A percentile compares a stretch with the other conserved stretches of the same genome.
phyloP scores from a whole-genome alignment of 805 yeast species.

The Kuraishia floccosa region DNA sequence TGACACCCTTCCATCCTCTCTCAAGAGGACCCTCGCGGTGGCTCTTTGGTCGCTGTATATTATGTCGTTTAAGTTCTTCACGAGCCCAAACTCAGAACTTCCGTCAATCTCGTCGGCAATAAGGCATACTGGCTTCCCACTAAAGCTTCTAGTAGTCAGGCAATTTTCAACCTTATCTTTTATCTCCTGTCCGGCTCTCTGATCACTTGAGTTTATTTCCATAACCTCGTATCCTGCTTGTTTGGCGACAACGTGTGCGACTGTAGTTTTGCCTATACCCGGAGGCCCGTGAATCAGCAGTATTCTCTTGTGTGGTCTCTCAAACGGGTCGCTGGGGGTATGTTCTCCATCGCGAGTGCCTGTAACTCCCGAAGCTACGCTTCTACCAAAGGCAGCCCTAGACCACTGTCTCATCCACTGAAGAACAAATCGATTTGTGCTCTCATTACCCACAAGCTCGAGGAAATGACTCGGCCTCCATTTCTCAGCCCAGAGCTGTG shows the following conservation, averaged over 20 bases:
- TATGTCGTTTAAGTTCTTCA: constrained; percentile 46
- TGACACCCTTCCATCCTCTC: too few relatives aligned
- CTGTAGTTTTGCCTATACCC: constrained; percentile 87
- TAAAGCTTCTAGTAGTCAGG: constrained; percentile 50
- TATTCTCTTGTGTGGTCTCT: constrained; percentile 51
- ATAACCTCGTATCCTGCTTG: constrained; percentile 73
- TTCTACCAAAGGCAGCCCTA: constrained; percentile 37
- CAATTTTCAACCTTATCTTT: constrained; percentile 49
- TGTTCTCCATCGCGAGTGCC: constrained; percentile 5
- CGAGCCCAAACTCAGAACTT: constrained; percentile 53
- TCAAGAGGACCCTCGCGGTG: constrained; percentile 17
- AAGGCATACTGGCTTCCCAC: constrained; percentile 69
- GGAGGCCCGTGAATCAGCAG: constrained; percentile 84
- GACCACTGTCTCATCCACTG: constrained; percentile 65
- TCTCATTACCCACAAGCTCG: constrained; percentile 62
- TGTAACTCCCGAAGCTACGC: neutral
- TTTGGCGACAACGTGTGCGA: constrained; percentile 73
- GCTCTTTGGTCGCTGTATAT: constrained; percentile 47
- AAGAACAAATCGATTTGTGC: constrained; percentile 44
- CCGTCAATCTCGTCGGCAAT: constrained; percentile 90
- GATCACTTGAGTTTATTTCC: constrained; percentile 84
- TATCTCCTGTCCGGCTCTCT: constrained; percentile 49
- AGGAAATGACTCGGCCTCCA: constrained; percentile 56
- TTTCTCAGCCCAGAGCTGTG: constrained; percentile 43
- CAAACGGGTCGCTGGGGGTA: constrained; percentile 30